Evolutionary conservation across 495 filamentous ascomycete genomes (phyloP).

Genomic region (Neurospora cerealis): DNA sequence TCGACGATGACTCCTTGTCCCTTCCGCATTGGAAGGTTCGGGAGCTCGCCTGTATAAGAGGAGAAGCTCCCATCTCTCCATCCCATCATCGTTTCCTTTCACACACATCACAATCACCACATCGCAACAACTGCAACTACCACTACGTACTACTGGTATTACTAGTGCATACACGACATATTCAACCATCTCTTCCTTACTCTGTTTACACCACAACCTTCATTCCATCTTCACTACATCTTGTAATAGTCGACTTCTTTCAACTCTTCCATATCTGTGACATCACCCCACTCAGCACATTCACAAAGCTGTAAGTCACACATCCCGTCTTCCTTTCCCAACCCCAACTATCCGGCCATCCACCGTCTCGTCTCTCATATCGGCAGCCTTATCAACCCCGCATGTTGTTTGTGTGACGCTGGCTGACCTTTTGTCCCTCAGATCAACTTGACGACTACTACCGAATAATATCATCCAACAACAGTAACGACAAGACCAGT

Average conservation of each 20-base stretch:
- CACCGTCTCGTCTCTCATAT: background rate
- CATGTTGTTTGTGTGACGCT: slow-evolving; percentile 7
- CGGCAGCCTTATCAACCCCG: slow-evolving; percentile 2
- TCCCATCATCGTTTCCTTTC: slow-evolving; percentile 6
- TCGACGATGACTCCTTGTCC: background rate
- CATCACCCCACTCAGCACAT: background rate
- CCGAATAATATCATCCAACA: background rate
- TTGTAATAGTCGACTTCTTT: slow-evolving; percentile 4
- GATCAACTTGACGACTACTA: background rate
- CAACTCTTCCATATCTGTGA: background rate
- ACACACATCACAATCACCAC: slow-evolving; percentile 5
- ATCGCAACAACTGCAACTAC: background rate
- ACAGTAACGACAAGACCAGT: background rate
- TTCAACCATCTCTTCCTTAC: slow-evolving; percentile 1
- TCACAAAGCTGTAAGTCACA: background rate
- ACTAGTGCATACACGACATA: background rate
- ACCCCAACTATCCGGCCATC: slow-evolving; percentile 1
- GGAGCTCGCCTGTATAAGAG: slow-evolving; percentile 11
- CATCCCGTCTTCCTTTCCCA: background rate
- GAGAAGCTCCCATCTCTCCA: slow-evolving; percentile 12
- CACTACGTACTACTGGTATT: background rate
- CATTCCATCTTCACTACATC: background rate
- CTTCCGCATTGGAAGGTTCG: background rate
- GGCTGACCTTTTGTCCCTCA: background rate
- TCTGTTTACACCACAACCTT: background rate